A percentile compares a stretch with the other conserved stretches of the same genome.
These are phyloP conservation scores for Lophium mytilinum DNA, from an alignment of 495 filamentous ascomycete genomes.

Conservation along the genomic window DNA sequence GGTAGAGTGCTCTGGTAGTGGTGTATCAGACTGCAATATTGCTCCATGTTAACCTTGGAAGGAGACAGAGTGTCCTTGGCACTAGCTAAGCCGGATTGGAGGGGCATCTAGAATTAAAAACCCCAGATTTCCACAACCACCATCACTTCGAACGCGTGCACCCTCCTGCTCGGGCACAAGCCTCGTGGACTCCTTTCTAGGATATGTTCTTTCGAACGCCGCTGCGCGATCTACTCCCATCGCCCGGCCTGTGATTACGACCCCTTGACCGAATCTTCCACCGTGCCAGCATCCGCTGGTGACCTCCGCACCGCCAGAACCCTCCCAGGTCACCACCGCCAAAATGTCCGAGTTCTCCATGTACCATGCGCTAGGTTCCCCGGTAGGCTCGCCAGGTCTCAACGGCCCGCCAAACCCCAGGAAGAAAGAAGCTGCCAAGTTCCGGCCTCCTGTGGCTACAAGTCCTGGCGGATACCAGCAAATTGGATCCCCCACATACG, in stretches of 20 bases:
- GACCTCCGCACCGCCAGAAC: neutral
- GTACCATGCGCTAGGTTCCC: slow-evolving; percentile 60
- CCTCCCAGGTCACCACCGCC: neutral
- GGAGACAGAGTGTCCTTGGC: too few species aligned
- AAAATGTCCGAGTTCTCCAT: slow-evolving; percentile 68
- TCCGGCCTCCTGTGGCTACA: slow-evolving; percentile 43
- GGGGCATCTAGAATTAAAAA: too few species aligned
- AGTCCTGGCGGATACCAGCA: slow-evolving; percentile 56
- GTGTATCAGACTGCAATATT: too few species aligned
- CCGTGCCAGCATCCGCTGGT: neutral
- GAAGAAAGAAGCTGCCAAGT: slow-evolving; percentile 50
- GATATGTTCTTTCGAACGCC: neutral
- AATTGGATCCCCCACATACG: slow-evolving; percentile 42
- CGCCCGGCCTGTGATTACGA: neutral
- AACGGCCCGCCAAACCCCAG: slow-evolving; percentile 54
- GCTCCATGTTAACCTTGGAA: too few species aligned
- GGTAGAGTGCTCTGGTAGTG: too few species aligned
- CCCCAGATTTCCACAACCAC: too few species aligned
- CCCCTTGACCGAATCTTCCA: neutral
- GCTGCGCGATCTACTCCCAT: neutral
- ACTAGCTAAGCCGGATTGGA: too few species aligned
- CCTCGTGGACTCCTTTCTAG: neutral
- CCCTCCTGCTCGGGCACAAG: too few species aligned
- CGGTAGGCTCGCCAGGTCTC: too few species aligned
- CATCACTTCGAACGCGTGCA: too few species aligned